A percentile compares a stretch with the other conserved stretches of the same genome.
phyloP scores from a whole-genome alignment of 1,284 basidiomycete species.

The Apiotrichum sp. region DNA sequence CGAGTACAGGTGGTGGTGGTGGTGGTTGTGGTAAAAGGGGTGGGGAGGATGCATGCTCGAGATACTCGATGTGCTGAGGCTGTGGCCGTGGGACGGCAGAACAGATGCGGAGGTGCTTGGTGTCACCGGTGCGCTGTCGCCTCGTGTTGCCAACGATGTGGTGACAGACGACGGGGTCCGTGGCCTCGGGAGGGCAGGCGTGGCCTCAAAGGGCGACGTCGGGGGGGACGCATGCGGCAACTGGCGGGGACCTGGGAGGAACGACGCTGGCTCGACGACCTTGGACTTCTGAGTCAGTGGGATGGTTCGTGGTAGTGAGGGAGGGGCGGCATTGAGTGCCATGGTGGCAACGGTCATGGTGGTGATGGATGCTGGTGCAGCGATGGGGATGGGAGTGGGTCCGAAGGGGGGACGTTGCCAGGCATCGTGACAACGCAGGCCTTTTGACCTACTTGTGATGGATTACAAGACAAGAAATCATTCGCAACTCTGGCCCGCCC shows the following conservation, averaged over 20 bases:
- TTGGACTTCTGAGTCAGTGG: background rate
- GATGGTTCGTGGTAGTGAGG: background rate
- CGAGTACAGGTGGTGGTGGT: background rate
- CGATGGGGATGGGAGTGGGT: too few relatives aligned
- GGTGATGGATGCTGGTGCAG: too few relatives aligned
- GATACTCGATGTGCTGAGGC: background rate
- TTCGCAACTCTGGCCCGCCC: too few relatives aligned
- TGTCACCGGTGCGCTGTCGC: background rate
- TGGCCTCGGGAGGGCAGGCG: background rate
- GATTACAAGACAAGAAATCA: too few relatives aligned
- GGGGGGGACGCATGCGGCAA: background rate
- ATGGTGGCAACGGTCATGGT: too few relatives aligned
- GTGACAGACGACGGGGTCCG: background rate
- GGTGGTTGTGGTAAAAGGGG: background rate
- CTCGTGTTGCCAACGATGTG: background rate
- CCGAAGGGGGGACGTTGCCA: too few relatives aligned
- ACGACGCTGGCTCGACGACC: background rate
- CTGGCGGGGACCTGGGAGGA: background rate
- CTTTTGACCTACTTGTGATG: too few relatives aligned
- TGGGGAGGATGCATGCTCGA: background rate
- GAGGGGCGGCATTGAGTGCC: too few relatives aligned
- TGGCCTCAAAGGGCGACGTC: constrained; percentile 1
- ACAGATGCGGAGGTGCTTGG: background rate
- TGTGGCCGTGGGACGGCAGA: background rate
- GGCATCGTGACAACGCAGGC: too few relatives aligned